phyloP scores from a whole-genome alignment of 78 protist species.

The Planoprotostelium fungivorum region DNA sequence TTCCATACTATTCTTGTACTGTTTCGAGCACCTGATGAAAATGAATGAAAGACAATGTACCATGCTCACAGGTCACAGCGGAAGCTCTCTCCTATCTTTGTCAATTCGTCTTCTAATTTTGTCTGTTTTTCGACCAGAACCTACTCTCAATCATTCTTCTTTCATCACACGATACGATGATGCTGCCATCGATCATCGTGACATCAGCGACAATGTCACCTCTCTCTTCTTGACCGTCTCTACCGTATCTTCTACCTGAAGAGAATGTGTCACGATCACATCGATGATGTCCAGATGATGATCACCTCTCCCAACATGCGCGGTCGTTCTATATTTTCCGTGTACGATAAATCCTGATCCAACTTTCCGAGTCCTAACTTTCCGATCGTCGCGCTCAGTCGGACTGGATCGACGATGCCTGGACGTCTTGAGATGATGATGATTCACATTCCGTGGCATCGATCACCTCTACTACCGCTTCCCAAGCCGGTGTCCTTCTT shows the following conservation, averaged over 20 bases:
- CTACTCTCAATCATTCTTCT: too few species aligned
- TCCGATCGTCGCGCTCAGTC: background rate
- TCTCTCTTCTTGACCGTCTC: background rate
- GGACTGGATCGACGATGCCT: background rate
- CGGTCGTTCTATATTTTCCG: background rate
- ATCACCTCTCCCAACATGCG: background rate
- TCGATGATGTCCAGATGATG: background rate
- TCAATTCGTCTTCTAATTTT: background rate
- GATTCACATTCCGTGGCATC: background rate
- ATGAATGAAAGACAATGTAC: background rate
- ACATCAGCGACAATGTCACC: background rate
- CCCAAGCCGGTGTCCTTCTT: background rate
- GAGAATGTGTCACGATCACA: background rate
- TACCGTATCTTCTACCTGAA: background rate
- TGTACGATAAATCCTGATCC: background rate
- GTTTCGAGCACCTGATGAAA: background rate
- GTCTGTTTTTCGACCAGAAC: background rate
- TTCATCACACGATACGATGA: background rate
- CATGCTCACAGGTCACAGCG: background rate
- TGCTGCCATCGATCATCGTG: background rate
- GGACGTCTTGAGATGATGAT: background rate
- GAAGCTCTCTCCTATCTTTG: background rate
- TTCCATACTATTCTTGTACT: background rate
- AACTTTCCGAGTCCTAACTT: background rate
- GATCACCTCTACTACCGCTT: background rate